A percentile compares a stretch with the other conserved stretches of the same genome.
Evolutionary conservation across 2,329 filamentous ascomycete genomes (phyloP).

Genomic region (Epichloe hybrida): DNA sequence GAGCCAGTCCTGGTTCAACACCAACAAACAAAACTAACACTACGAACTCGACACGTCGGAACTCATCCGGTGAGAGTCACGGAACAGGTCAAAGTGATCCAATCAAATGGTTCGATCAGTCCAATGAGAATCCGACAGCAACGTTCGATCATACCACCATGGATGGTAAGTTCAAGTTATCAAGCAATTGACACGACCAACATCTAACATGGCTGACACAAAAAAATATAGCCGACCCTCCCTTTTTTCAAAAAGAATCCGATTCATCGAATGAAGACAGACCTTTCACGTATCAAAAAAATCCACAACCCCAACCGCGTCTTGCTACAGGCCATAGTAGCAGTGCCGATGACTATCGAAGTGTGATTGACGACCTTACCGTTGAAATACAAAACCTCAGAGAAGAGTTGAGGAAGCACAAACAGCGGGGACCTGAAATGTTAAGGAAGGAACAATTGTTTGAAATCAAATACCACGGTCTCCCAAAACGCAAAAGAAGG

Average conservation of each 20-base stretch:
- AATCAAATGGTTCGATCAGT: constrained; percentile 40
- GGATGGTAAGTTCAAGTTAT: constrained; percentile 27
- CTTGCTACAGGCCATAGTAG: constrained; percentile 34
- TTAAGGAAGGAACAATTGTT: constrained; percentile 67
- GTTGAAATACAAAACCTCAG: constrained; percentile 71
- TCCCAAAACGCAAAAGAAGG: constrained; percentile 58
- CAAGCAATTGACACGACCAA: not conserved
- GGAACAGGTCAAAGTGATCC: constrained; percentile 36
- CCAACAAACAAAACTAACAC: constrained; percentile 8
- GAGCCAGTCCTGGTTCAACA: constrained; percentile 14
- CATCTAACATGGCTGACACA: not conserved
- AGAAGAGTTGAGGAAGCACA: constrained; percentile 57
- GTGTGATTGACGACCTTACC: constrained; percentile 78
- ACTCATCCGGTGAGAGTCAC: constrained; percentile 37
- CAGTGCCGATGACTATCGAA: constrained; percentile 61
- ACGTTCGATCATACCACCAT: constrained; percentile 29
- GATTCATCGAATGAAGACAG: constrained; percentile 37
- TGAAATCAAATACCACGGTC: constrained; percentile 65
- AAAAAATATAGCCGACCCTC: constrained; percentile 30
- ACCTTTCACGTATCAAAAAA: constrained; percentile 12
- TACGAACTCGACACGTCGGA: constrained; percentile 16
- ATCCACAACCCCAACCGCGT: constrained; percentile 15
- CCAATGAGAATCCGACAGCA: constrained; percentile 34
- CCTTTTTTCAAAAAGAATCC: constrained; percentile 40
- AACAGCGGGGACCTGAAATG: constrained; percentile 51